These are phyloP conservation scores for Coccomyxa sp. DNA, from an alignment of 139 green algal species.

Conservation along the genomic window DNA sequence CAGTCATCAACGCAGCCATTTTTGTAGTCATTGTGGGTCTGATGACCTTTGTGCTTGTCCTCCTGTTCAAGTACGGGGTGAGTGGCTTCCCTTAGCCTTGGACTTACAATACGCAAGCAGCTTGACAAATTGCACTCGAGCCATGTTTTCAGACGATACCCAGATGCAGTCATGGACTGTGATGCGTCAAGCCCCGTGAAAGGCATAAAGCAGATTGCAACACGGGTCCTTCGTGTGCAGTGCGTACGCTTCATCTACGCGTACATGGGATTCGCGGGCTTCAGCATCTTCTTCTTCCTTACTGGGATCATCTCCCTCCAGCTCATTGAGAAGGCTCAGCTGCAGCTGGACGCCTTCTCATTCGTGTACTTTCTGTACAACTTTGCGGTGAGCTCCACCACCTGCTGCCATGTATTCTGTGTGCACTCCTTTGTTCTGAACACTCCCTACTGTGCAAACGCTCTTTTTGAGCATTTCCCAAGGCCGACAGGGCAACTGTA, in stretches of 20 bases:
- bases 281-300: slow-evolving; percentile 93
- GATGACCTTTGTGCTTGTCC: slow-evolving; percentile 89
- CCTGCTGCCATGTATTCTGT: too few relatives aligned
- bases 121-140: too few relatives aligned
- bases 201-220: too few relatives aligned
- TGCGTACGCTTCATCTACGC: slow-evolving; percentile 80
- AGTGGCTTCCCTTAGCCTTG: not conserved
- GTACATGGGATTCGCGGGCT: slow-evolving; percentile 93
- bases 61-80: slow-evolving; percentile 88
- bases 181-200: too few relatives aligned
- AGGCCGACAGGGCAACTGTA: too few relatives aligned
- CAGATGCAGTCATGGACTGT: too few relatives aligned
- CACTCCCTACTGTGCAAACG: too few relatives aligned
- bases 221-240: slow-evolving; percentile 49
- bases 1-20: slow-evolving; percentile 87
- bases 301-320: slow-evolving; percentile 61
- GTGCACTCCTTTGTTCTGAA: too few relatives aligned
- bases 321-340: slow-evolving; percentile 38
- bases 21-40: slow-evolving; percentile 79
- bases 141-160: too few relatives aligned
- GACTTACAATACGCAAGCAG: not conserved
- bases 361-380: slow-evolving; percentile 86
- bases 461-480: too few relatives aligned
- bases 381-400: slow-evolving; percentile 73
- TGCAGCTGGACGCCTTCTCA: slow-evolving; percentile 82